Conservation (phyloP, 2,329 filamentous ascomycete species). For the Trichoderma sp. region DNA sequence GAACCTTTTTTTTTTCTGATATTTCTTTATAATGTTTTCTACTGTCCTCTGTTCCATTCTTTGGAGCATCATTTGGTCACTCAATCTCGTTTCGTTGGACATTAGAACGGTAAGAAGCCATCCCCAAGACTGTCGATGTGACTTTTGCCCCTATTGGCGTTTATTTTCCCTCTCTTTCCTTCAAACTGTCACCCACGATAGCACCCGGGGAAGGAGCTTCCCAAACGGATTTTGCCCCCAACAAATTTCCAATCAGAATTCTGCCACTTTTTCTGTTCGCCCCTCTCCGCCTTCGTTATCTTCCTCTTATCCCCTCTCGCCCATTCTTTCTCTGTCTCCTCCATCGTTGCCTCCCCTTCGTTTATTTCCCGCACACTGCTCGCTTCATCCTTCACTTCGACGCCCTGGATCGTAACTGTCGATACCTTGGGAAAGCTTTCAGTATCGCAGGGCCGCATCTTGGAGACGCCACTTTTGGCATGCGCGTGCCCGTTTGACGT, state of each 20-base stretch:
- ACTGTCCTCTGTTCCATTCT: background rate
- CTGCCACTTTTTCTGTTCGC: background rate
- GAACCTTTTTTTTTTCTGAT: background rate
- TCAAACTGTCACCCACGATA: background rate
- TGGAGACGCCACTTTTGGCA: slow-evolving; percentile 1
- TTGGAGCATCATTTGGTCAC: background rate
- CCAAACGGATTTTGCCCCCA: background rate
- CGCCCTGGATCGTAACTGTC: background rate
- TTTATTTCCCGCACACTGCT: background rate
- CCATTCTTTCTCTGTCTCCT: background rate
- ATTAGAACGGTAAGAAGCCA: background rate
- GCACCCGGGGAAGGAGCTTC: background rate
- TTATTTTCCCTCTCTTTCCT: too few species aligned
- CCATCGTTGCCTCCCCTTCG: background rate
- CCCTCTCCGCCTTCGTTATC: background rate
- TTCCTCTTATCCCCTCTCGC: background rate
- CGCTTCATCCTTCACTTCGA: background rate
- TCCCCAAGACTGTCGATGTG: too few species aligned
- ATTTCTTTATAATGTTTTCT: background rate
- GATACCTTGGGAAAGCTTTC: background rate
- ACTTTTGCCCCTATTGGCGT: background rate
- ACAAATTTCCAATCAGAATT: background rate
- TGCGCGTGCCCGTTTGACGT: background rate
- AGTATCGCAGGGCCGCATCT: background rate
- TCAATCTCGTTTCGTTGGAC: background rate